Evolutionary conservation across 2,329 filamentous ascomycete species (phyloP), one percentile per base, ranked within the genome.

Genomic region (Colletotrichum shisoi): DNA sequence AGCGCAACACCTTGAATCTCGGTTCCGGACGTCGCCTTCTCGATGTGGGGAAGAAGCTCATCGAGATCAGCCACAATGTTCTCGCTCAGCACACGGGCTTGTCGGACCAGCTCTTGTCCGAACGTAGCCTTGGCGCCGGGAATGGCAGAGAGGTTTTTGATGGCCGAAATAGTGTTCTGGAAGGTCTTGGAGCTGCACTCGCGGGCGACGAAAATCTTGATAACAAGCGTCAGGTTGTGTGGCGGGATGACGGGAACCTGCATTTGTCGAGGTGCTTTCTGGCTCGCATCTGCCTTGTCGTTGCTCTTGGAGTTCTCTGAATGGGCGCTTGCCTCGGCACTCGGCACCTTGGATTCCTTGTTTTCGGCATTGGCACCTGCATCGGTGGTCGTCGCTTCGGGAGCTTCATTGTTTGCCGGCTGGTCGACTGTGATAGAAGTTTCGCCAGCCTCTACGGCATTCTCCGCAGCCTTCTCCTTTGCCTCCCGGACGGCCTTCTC

Each of bases 151-250:
- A 99, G 85, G 74, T 98, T 97, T 81, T 97, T 98, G 82, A 99
- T 97, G n/a, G 96, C 96, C 17, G 94, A 95, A 61, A 99, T 86
- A 0, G 95, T 98, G 78, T 98, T 96, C 76, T 95, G 92, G 84
- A 99, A 99, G 0, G 95, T 98, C 83, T 97, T 97, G 70, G 92
- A 94, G 75, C 93, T 97, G 80, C 95, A 99, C 78, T 99, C 95
- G 56, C 94, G 91, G 70, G 94, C 94, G 49, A 96, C 93, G 71
- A 99, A 91, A 64, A 99, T 97, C 76, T 95, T 95, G 72, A 98
- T 92, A n/a, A 99, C 93, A 64, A 98, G 83, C 66, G 91, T 92
- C 63, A 99, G 85, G 75, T 98, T 97, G 75, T 93, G 87, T 37
- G 94, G 88, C 5, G 95, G 94, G 62, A 99, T 90, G 51, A 94